Conservation (phyloP, 345 rosid genomes). For the Sisymbrium irio region DNA sequence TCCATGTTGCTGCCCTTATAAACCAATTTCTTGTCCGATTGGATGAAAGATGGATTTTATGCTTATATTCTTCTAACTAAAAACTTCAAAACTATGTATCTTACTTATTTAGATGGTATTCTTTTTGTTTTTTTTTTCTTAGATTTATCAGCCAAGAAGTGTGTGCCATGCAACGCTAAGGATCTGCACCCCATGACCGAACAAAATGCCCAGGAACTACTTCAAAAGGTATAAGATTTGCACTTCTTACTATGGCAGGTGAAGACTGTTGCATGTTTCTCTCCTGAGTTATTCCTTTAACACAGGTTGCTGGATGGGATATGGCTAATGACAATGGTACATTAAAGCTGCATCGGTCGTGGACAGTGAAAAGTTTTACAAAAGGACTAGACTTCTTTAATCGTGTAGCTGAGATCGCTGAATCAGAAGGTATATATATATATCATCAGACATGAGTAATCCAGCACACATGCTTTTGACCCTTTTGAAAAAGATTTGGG, state of each 20-base stretch:
- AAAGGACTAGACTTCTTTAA: slow-evolving; percentile 83
- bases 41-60: not conserved
- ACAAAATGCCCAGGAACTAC: slow-evolving; percentile 56
- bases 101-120: not conserved
- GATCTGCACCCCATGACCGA: slow-evolving; percentile 78
- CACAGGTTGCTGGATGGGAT: slow-evolving; percentile 78
- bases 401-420: slow-evolving; percentile 75
- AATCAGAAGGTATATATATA: slow-evolving; percentile 62
- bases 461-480: not conserved
- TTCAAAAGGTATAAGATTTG: slow-evolving; percentile 55
- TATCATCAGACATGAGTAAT: not conserved
- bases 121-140: not conserved
- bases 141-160: slow-evolving; percentile 79
- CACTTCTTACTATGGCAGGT: not conserved
- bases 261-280: not conserved
- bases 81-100: slow-evolving; percentile 6
- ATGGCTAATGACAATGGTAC: slow-evolving; percentile 64
- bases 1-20: not conserved
- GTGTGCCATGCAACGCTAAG: slow-evolving; percentile 84
- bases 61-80: not conserved
- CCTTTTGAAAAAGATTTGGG: not conserved
- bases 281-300: not conserved
- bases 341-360: slow-evolving; percentile 66
- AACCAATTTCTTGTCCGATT: not conserved
- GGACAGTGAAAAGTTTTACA: slow-evolving; percentile 73